Conservation (phyloP, 352 stramenopile genomes). For the Blastocystis sp. region DNA sequence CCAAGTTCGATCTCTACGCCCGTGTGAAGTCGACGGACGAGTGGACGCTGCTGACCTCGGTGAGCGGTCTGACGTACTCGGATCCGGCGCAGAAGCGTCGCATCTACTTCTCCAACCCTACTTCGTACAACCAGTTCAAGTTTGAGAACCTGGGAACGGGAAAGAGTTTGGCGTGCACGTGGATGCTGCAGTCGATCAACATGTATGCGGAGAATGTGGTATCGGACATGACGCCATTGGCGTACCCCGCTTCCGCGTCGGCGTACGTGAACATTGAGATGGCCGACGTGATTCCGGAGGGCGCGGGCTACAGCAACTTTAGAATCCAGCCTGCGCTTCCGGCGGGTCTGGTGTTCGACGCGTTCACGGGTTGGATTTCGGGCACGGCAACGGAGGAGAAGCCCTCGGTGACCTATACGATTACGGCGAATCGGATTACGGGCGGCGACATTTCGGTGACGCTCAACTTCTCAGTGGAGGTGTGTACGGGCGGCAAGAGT, state of each 20-base stretch:
- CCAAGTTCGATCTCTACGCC: background rate
- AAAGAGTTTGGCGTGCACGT: background rate
- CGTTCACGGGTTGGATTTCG: background rate
- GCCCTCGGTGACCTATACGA: background rate
- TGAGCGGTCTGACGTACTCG: background rate
- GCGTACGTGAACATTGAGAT: background rate
- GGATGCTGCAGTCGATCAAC: background rate
- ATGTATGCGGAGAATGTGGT: background rate
- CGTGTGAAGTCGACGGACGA: background rate
- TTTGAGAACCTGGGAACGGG: background rate
- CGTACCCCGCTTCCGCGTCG: background rate
- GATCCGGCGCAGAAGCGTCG: background rate
- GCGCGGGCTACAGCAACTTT: background rate
- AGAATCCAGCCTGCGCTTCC: background rate
- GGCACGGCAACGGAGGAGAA: background rate
- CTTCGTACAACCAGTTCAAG: constrained; percentile 18
- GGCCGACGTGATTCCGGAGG: background rate
- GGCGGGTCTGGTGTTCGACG: background rate
- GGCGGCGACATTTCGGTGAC: background rate
- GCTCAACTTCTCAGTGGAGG: background rate
- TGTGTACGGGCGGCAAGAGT: background rate
- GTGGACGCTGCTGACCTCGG: background rate
- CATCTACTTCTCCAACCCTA: background rate
- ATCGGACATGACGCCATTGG: background rate
- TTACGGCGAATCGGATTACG: background rate